Evolutionary conservation across 805 yeast genomes (phyloP), one percentile per base, ranked within the genome.

Genomic region (Metschnikowia amazonensis): DNA sequence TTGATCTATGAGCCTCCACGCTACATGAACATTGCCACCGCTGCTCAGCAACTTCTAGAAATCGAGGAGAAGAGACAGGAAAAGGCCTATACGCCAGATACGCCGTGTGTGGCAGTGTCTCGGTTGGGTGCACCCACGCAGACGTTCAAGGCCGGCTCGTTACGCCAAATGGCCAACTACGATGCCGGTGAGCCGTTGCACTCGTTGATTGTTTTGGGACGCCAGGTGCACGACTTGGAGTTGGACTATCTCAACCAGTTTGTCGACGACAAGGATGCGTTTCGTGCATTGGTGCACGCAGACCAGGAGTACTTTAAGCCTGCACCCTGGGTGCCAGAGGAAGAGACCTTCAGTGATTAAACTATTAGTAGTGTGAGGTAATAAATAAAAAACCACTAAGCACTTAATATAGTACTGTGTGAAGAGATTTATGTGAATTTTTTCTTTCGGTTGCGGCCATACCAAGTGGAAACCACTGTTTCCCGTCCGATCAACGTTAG

Each of bases 121-220:
- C 80, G 99, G 61, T 67, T 92, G 32, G 99, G 99, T 1, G 80
- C 97, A 7, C 92, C 95, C 18, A 64, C 73, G 4, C 99, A 92
- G 68, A 63, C 67, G 6, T 86, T 92, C 69, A 82, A 84, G 58
- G 92, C 97, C 6, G 98, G 84, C 3, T 85, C 96, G 14, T 75
- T 92, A 49, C 65, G 76, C 52, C 87, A 92, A 58, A 70, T 92
- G 62, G 76, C 87, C 6, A 79, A 80, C 40, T 89, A 87, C 60
- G 97, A 90, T 53, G 80, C 95, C 10, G 99, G 99, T 36, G 96
- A 82, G 59, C 99, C 99, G 24, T 72, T 92, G 56, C 99, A 92
- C 64, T 88, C 98, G 8, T 76, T 92, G 57, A 82, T 92, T 41
- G 82, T 92, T 69, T 74, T 92, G 44, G 99, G 99, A 20, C 80